These are phyloP conservation scores for Stachybotrys elegans DNA, from an alignment of 2,329 filamentous ascomycete genomes.

Conservation along the genomic window DNA sequence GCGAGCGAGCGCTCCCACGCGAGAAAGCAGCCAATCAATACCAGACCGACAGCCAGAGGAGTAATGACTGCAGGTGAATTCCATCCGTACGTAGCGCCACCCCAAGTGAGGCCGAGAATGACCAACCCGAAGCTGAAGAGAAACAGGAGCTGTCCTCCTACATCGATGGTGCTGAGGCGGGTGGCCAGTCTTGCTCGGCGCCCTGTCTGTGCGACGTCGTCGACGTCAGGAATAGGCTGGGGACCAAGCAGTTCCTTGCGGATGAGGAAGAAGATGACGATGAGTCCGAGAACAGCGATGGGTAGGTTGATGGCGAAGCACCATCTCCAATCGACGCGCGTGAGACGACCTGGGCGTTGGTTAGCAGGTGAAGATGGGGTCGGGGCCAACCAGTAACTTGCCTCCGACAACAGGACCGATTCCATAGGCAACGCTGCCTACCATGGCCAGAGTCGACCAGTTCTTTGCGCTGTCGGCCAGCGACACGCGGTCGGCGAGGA, in stretches of 20 bases:
- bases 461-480: constrained; percentile 58
- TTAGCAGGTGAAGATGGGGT: neutral
- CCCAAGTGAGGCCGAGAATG: constrained; percentile 52
- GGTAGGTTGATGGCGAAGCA: constrained; percentile 62
- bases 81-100: constrained; percentile 49
- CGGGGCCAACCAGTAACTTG: constrained; percentile 6
- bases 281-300: constrained; percentile 43
- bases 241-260: constrained; percentile 54
- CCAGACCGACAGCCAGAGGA: constrained; percentile 39
- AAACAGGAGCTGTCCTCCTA: constrained; percentile 52
- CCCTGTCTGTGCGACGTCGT: constrained; percentile 23
- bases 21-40: constrained; percentile 36
- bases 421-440: constrained; percentile 54
- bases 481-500: constrained; percentile 61
- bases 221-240: constrained; percentile 40
- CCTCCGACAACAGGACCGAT: constrained; percentile 58
- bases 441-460: constrained; percentile 55
- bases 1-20: constrained; percentile 51
- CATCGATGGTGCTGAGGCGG: constrained; percentile 50
- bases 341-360: constrained; percentile 36
- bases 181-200: neutral
- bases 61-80: constrained; percentile 40
- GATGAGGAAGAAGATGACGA: constrained; percentile 52
- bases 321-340: constrained; percentile 56
- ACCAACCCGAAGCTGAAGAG: constrained; percentile 48